These are phyloP conservation scores for Huntiella moniliformis DNA, from an alignment of 2,329 filamentous ascomycete species.

Conservation along the genomic window DNA sequence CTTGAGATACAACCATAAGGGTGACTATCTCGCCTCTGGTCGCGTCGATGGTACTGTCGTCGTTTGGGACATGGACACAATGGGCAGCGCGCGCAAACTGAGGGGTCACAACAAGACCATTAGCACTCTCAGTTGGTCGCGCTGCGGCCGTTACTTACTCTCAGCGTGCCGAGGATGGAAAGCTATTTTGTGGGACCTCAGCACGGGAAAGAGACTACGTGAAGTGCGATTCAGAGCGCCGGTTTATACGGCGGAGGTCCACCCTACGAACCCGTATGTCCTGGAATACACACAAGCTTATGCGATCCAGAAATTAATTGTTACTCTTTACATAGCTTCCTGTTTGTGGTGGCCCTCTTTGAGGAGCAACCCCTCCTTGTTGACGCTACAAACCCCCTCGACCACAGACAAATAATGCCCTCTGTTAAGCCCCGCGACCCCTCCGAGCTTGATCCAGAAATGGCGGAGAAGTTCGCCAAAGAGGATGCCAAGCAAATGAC, in stretches of 20 bases:
- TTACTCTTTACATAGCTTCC: slow-evolving; percentile 32
- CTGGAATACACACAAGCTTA: not conserved
- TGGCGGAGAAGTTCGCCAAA: slow-evolving; percentile 67
- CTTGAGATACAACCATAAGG: slow-evolving; percentile 77
- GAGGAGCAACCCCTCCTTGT: slow-evolving; percentile 84
- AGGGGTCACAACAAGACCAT: slow-evolving; percentile 86
- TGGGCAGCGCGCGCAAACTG: slow-evolving; percentile 85
- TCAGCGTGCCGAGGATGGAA: slow-evolving; percentile 95
- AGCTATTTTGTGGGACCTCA: slow-evolving; percentile 84
- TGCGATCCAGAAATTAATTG: slow-evolving; percentile 10
- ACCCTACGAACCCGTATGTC: slow-evolving; percentile 69
- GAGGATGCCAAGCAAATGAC: slow-evolving; percentile 92
- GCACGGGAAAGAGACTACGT: slow-evolving; percentile 48
- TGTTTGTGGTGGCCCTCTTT: slow-evolving; percentile 81
- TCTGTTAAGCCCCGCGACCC: slow-evolving; percentile 63
- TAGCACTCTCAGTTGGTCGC: slow-evolving; percentile 87
- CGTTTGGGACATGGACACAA: slow-evolving; percentile 94
- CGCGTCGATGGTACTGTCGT: slow-evolving; percentile 87
- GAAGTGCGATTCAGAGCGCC: slow-evolving; percentile 83
- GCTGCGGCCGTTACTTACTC: slow-evolving; percentile 74
- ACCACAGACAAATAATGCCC: slow-evolving; percentile 59
- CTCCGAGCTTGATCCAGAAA: slow-evolving; percentile 47
- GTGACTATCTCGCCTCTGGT: slow-evolving; percentile 86
- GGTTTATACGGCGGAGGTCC: slow-evolving; percentile 87
- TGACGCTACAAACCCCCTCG: slow-evolving; percentile 50